Evolutionary conservation across 148 eudicot species (phyloP).

Genomic region (Amaranthus cruentus): DNA sequence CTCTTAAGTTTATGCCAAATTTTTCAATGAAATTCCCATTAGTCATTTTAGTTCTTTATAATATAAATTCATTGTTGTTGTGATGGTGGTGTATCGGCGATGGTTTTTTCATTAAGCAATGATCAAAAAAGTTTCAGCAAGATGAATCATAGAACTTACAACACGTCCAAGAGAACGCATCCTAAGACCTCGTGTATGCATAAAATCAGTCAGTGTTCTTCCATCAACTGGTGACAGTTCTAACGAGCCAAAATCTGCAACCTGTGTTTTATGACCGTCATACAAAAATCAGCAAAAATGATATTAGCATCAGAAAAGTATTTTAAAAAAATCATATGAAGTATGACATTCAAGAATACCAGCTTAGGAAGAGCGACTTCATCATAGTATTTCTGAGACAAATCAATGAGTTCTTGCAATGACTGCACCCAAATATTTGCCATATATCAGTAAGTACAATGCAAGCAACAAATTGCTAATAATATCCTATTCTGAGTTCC

Average conservation of each 20-base stretch:
- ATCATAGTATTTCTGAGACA: slow-evolving; percentile 82
- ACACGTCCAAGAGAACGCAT: slow-evolving; percentile 99
- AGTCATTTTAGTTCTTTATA: background rate
- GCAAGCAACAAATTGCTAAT: background rate
- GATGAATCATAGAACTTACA: slow-evolving; percentile 40
- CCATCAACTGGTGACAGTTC: slow-evolving; percentile 99
- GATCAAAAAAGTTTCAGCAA: background rate
- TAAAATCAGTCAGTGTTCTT: slow-evolving; percentile 92
- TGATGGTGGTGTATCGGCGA: no score
- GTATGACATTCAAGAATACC: slow-evolving; percentile 40
- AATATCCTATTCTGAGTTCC: background rate
- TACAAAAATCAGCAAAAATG: slow-evolving; percentile 5
- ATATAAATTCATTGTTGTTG: no score
- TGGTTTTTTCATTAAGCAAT: background rate
- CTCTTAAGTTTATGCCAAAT: background rate
- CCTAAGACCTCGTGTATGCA: slow-evolving; percentile 99
- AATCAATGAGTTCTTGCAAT: slow-evolving; percentile 74
- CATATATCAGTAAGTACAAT: background rate
- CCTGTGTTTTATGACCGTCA: slow-evolving; percentile 45
- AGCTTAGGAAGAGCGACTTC: slow-evolving; percentile 97
- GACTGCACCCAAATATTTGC: slow-evolving; percentile 45
- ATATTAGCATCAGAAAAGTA: background rate
- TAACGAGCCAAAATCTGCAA: slow-evolving; percentile 98
- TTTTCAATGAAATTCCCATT: background rate
- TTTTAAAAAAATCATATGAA: background rate